Evolutionary conservation across 495 filamentous ascomycete genomes (phyloP), one percentile per base, ranked within the genome.

Genomic region (Penicillium robsamsonii): DNA sequence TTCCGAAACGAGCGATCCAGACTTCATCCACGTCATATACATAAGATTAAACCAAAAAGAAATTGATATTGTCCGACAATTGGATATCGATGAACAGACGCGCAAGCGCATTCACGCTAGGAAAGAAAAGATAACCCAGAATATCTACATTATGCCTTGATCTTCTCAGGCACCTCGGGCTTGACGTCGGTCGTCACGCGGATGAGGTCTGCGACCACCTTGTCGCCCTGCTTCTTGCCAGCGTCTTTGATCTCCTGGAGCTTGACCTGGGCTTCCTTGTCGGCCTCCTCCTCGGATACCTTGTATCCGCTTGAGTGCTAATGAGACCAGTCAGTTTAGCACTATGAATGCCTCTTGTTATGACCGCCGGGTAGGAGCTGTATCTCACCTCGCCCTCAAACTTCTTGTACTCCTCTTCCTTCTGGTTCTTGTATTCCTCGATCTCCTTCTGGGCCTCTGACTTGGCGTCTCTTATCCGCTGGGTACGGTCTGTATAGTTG

Each of bases 361-460:
- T 37, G 24, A 11, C n/a, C 5, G 8, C 22, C 15, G 13, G 30
- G 8, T 24, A 10, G 35, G 31, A 40, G 40, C 22, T 30, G 46
- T 38, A 37, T 53, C 73, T 66, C 72, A 97, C 94, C 85, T 97
- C 87, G 46, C 87, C 79, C 78, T 97, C 91, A 67, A 94, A 97
- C 71, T 88, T 88, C 80, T 94, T 92, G 81, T 89, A 97, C 71
- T 98, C 93, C 9, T 88, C 85, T 55, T 97, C 95, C 77, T 96
- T 97, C 57, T 88, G 70, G 57, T 86, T 87, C 69, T 84, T 82
- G 81, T 98, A 98, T 37, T 91, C 90, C 50, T 97, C 95, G 65
- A 98, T 96, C 69, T 97, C 92, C 75, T 97, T 96, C 74, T 97
- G 94, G 47, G 94, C 94, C 70, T 97, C 93, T 66, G 83, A 83